These are phyloP conservation scores for Asterella californica DNA, from an alignment of 225 moss, liverwort and hornwort species.

Conservation along the genomic window DNA sequence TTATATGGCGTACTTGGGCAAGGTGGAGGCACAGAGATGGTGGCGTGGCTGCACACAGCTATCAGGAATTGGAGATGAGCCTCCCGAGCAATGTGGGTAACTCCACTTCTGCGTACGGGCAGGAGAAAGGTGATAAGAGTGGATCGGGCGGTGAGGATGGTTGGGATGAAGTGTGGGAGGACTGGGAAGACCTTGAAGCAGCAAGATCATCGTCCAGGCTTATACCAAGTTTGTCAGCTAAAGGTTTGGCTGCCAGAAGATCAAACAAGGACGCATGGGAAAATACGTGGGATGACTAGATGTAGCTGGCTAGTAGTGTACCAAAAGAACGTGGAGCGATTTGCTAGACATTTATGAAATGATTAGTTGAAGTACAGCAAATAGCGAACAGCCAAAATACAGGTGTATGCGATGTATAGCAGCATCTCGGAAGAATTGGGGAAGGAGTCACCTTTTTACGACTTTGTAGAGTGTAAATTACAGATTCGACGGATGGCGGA, in stretches of 20 bases:
- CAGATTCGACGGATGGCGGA: neutral
- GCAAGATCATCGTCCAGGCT: conserved; percentile 23
- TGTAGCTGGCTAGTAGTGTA: neutral
- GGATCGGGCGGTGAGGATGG: conserved; percentile 14
- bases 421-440: neutral
- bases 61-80: conserved; percentile 22
- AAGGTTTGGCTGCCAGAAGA: conserved; percentile 25
- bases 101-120: neutral
- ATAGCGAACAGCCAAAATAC: no score
- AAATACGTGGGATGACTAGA: conserved; percentile 21
- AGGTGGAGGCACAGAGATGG: conserved; percentile 11
- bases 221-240: conserved; percentile 17
- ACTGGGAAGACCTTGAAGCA: conserved; percentile 20
- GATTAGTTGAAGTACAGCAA: no score
- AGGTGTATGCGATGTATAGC: neutral
- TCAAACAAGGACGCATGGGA: conserved; percentile 23
- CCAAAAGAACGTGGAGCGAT: neutral
- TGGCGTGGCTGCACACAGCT: conserved; percentile 8
- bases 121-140: conserved; percentile 13
- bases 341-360: neutral
- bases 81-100: conserved; percentile 6
- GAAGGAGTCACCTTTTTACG: conserved; percentile 6
- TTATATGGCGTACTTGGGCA: conserved; percentile 13
- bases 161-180: conserved; percentile 12
- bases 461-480: conserved; percentile 24